Base-by-base conservation (phyloP, 805 yeast species). In the Lachancea mirantina region DNA sequence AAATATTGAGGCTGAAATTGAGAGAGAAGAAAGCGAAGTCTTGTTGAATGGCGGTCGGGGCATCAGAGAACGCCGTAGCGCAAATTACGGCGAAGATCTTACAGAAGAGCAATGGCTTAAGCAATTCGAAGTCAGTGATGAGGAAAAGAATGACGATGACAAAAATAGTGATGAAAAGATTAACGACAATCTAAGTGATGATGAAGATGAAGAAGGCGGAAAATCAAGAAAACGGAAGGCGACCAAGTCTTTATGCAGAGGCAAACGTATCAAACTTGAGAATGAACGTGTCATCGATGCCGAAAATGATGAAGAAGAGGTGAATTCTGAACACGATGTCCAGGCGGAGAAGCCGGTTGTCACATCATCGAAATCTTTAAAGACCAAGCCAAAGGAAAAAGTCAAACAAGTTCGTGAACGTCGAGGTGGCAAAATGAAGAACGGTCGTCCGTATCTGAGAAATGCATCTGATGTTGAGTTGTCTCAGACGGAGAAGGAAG, bases 41-140 rank as follows among this genome's bases (percentile, higher is more conserved):
- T 49, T 66, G 27, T 52, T 58, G 8, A 52, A 46, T 10, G 62
- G 64, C 10, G 54, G 64, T 6, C 72, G 77, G 39, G 80, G 82
- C 19, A 70, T 70, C 21, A 71, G 85, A 56, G 84, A 79, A 47
- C 70, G 83, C 31, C 79, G 77, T 49, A 57, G 61, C 3, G 74
- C 75, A 1, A 59, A 61, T 7, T 80, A 79, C 49, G 81, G 76
- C 36, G 85, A 78, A 49, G 74, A 79, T 32, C 60, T 79, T 39
- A 73, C 84, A 8, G 88, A 80, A 53, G 85, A 78, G 36, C 85
- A 80, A 53, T 80, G 87, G 87, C 57, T 80, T 32, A 49, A 48
- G 36, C 63, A 58, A 31, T 55, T 58, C 33, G 74, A 75, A 55
- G 84, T 84, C 1, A 72, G 82, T 68, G 92, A 82, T 54, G 75